Conservation (phyloP, 805 yeast genomes). For the Kazachstania kunashirensis region DNA sequence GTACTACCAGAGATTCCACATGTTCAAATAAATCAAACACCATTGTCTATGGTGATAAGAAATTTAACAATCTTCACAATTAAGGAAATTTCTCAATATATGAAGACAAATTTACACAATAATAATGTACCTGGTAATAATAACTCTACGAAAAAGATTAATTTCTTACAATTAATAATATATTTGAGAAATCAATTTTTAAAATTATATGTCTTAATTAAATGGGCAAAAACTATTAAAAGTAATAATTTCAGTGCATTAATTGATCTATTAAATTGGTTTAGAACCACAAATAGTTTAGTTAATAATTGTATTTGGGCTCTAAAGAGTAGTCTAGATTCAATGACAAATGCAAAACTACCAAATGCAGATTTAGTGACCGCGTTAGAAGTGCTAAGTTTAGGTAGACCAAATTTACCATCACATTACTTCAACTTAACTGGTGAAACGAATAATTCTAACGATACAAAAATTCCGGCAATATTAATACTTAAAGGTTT, state of each 20-base stretch:
- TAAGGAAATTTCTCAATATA: slow-evolving; percentile 27
- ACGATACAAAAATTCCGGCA: slow-evolving; percentile 35
- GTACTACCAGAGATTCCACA: slow-evolving; percentile 26
- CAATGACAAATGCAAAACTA: slow-evolving; percentile 77
- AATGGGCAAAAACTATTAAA: slow-evolving; percentile 66
- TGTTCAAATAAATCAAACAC: slow-evolving; percentile 29
- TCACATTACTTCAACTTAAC: slow-evolving; percentile 45
- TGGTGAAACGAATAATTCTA: slow-evolving; percentile 2
- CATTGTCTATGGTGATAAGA: slow-evolving; percentile 25
- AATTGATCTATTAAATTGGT: slow-evolving; percentile 83
- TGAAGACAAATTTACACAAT: slow-evolving; percentile 25
- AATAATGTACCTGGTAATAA: not conserved
- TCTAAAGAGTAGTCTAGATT: slow-evolving; percentile 47
- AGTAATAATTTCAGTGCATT: slow-evolving; percentile 61
- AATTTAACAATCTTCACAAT: slow-evolving; percentile 26
- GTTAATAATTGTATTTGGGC: slow-evolving; percentile 56
- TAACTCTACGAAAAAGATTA: slow-evolving; percentile 40
- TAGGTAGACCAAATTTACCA: slow-evolving; percentile 68
- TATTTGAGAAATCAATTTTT: slow-evolving; percentile 73
- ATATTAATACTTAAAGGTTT: slow-evolving; percentile 51
- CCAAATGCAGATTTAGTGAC: slow-evolving; percentile 88
- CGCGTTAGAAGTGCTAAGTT: slow-evolving; percentile 71
- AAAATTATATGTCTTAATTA: slow-evolving; percentile 72
- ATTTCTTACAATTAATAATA: slow-evolving; percentile 59
- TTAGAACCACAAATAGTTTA: slow-evolving; percentile 65